These are phyloP conservation scores for Cenococcum geophilum DNA, from an alignment of 495 filamentous ascomycete genomes.

Conservation along the genomic window DNA sequence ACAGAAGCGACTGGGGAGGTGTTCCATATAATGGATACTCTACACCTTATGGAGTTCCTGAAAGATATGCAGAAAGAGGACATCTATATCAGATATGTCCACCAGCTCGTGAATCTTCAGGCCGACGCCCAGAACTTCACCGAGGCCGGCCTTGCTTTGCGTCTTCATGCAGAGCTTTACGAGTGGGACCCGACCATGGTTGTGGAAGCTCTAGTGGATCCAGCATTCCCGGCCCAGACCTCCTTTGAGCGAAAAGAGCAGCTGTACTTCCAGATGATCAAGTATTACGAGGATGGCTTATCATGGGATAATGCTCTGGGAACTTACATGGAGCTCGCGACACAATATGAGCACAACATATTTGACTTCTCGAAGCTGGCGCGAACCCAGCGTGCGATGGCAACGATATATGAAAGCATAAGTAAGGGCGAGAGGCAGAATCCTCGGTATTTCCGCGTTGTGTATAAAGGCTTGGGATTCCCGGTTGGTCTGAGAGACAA, in stretches of 20 bases:
- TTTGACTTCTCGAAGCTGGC: constrained; percentile 93
- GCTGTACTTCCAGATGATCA: constrained; percentile 90
- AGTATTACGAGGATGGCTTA: constrained; percentile 84
- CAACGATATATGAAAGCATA: constrained; percentile 84
- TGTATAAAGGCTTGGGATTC: constrained; percentile 89
- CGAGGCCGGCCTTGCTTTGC: constrained; percentile 85
- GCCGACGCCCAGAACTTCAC: constrained; percentile 68
- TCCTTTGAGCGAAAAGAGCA: constrained; percentile 90
- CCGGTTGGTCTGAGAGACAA: constrained; percentile 74
- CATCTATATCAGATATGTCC: constrained; percentile 94
- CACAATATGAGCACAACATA: constrained; percentile 78
- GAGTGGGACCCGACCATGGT: constrained; percentile 73
- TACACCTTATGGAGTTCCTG: constrained; percentile 93
- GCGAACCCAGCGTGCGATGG: constrained; percentile 82
- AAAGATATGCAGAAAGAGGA: constrained; percentile 96
- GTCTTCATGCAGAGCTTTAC: constrained; percentile 88
- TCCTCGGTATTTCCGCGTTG: constrained; percentile 86
- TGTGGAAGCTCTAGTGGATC: constrained; percentile 65
- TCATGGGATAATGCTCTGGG: constrained; percentile 88
- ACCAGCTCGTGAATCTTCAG: constrained; percentile 81
- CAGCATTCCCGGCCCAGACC: constrained; percentile 72
- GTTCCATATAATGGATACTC: constrained; percentile 71
- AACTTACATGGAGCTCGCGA: constrained; percentile 83
- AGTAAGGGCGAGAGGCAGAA: constrained; percentile 68
- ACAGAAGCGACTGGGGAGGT: constrained; percentile 69